Base-by-base conservation (phyloP, 495 filamentous ascomycete genomes). In the Hypoxylon cercidicola region DNA sequence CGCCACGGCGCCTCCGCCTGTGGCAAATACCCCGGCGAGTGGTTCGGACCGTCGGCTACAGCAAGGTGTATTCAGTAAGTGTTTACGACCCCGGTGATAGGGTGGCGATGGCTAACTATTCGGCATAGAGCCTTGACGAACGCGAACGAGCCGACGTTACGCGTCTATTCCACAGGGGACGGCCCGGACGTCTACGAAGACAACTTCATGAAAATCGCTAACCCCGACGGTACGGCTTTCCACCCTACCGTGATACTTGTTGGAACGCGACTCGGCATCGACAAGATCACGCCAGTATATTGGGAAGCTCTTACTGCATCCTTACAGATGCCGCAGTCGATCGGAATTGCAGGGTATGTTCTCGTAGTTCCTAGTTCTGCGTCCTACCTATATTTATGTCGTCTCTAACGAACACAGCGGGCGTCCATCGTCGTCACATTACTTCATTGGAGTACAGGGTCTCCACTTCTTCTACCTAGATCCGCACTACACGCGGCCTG, bases 31-130 rank as follows among this genome's bases (percentile, higher is more conserved):
- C 94, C 96, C 0, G 96, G 96, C 20, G 91, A 97, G 76, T 99
- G 96, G 96, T 99, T 99, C 81, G 96, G 96, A 9, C 96, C 96
- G n/a, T 97, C 92, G 13, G 95, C 96, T 5, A 96, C 96, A 1
- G 92, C 96, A n/a, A 86, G 88, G 57, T 97, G 96, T 74, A 97
- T 99, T 53, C 88, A 96, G 93, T 97, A 77, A 70, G 92, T 60
- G 20, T 10, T 34, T 18, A n/a, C 30, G 10, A 40, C 34, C 16
- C 6, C 9, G 3, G 9, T 15, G 1, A 6, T 28, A 9, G 13
- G 23, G 25, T 3, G 13, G 2, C 18, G 13, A 34, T 41, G 34
- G 10, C 50, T 64, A 37, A 64, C 23, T 30, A n/a, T 19, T 34
- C 32, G 20, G 18, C 47, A 46, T 60, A 97, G 93, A 71, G 88